phyloP scores from a whole-genome alignment of 768 basidiomycete species.

The Hypholoma sublateritium region DNA sequence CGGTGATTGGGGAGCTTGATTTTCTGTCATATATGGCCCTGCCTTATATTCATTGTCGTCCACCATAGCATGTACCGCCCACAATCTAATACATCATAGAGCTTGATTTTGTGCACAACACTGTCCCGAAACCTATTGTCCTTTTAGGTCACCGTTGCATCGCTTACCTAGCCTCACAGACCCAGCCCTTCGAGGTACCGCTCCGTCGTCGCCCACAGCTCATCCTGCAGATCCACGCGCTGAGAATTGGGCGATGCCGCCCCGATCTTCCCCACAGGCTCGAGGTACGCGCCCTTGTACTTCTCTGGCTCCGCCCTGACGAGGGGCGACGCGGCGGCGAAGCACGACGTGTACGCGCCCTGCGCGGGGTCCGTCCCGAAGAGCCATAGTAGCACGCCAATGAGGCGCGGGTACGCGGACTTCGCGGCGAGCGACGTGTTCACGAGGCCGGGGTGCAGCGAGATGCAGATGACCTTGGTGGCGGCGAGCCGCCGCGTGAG shows the following conservation, averaged over 20 bases:
- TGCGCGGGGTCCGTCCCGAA: conserved; percentile 28
- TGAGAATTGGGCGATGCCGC: conserved; percentile 27
- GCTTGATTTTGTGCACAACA: too few species aligned
- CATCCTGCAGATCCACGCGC: conserved; percentile 31
- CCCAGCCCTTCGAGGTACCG: not conserved
- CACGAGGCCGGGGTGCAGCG: conserved; percentile 15
- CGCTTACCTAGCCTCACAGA: not conserved
- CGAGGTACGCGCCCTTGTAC: conserved; percentile 38
- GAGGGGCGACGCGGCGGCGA: conserved; percentile 38
- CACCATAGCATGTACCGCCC: not conserved
- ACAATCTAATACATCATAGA: not conserved
- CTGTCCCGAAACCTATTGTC: too few species aligned
- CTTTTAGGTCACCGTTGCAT: not conserved
- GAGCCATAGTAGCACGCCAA: conserved; percentile 19
- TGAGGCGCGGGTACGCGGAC: conserved; percentile 10
- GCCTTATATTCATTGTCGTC: not conserved
- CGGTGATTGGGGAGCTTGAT: not conserved
- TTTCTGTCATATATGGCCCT: not conserved
- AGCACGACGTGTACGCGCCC: conserved; percentile 36
- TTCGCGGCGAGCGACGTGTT: conserved; percentile 8
- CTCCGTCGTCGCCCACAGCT: conserved; percentile 31
- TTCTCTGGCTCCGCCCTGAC: conserved; percentile 30
- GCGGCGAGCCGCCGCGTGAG: conserved; percentile 10
- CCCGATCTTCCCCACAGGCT: conserved; percentile 30
- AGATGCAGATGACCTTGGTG: conserved; percentile 10